Evolutionary conservation across 2,329 filamentous ascomycete species (phyloP).

Genomic region (Daldinia sp.): DNA sequence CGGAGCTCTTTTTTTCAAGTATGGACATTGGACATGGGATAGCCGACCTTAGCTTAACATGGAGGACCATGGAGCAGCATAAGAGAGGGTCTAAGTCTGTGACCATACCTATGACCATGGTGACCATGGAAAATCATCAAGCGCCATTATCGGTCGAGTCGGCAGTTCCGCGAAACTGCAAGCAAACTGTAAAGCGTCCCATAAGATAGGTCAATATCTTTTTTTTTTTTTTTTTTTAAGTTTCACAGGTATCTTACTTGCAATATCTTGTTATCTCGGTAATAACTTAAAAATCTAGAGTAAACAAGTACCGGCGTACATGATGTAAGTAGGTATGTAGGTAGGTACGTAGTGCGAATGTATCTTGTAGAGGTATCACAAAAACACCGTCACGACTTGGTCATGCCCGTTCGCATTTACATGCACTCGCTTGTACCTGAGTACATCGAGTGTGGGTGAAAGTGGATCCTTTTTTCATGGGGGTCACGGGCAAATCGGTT

Average conservation of each 20-base stretch:
- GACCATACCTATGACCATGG: too few relatives aligned
- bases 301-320: constrained; percentile 9
- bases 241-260: too few relatives aligned
- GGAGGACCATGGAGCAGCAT: constrained; percentile 1
- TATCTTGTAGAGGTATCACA: constrained; percentile 4
- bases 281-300: background rate
- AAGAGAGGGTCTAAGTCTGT: constrained; percentile 23
- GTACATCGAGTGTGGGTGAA: background rate
- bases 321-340: too few relatives aligned
- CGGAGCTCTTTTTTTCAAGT: too few relatives aligned
- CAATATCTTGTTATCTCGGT: too few relatives aligned
- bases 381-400: background rate
- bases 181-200: constrained; percentile 8
- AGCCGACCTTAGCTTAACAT: background rate
- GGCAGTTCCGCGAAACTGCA: constrained; percentile 2
- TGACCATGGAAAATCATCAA: constrained; percentile 11
- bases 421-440: background rate
- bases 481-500: constrained; percentile 24
- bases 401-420: constrained; percentile 12
- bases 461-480: background rate
- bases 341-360: background rate
- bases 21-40: constrained; percentile 22
- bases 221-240: too few relatives aligned
- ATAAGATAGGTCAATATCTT: too few relatives aligned
- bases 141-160: constrained; percentile 6